phyloP scores from a whole-genome alignment of 331 rosid genomes.

The Stylosanthes scabra region DNA sequence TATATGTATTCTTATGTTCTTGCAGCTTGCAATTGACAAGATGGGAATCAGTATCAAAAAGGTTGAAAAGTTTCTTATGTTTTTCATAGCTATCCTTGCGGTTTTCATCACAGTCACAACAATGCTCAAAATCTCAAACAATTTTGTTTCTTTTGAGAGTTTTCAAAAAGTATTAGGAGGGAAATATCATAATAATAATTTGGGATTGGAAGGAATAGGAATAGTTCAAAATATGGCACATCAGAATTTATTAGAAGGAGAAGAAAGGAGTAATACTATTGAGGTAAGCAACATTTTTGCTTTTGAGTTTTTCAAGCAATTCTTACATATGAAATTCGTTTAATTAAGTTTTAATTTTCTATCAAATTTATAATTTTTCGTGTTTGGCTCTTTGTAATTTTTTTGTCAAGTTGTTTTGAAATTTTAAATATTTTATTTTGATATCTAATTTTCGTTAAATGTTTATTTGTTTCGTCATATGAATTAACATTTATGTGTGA shows the following conservation, averaged over 20 bases:
- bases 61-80: slow-evolving; percentile 39
- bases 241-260: not conserved
- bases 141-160: slow-evolving; percentile 37
- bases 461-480: too few relatives aligned
- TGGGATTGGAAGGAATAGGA: not conserved
- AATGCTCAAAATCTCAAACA: slow-evolving; percentile 30
- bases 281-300: slow-evolving; percentile 22
- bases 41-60: slow-evolving; percentile 22
- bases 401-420: too few relatives aligned
- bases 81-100: slow-evolving; percentile 40
- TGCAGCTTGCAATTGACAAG: not conserved
- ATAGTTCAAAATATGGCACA: not conserved
- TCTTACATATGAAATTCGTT: not conserved
- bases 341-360: too few relatives aligned
- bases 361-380: too few relatives aligned
- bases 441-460: too few relatives aligned
- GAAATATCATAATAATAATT: not conserved
- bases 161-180: slow-evolving; percentile 22
- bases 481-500: too few relatives aligned
- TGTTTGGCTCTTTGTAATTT: too few relatives aligned
- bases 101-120: slow-evolving; percentile 32
- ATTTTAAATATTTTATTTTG: too few relatives aligned
- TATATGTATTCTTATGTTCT: too few relatives aligned
- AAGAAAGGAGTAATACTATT: not conserved
- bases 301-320: not conserved